Evolutionary conservation across 1,284 basidiomycete genomes (phyloP).

Genomic region (Ustilago loliicola): DNA sequence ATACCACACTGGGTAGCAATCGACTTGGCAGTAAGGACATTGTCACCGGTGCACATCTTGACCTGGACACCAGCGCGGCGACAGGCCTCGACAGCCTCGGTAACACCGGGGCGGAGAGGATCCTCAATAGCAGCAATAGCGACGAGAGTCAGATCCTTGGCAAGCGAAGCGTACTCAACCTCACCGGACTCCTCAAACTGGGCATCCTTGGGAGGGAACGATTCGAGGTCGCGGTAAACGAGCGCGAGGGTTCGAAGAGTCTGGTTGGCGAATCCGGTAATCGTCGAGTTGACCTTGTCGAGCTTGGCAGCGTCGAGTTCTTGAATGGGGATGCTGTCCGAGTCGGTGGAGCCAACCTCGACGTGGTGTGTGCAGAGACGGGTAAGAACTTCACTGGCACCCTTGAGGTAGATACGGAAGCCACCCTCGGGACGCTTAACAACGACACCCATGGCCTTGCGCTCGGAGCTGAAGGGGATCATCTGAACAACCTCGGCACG

Average conservation of each 20-base stretch:
- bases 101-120: constrained; percentile 89
- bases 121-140: constrained; percentile 95
- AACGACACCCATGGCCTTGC: constrained; percentile 96
- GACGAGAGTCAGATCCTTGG: constrained; percentile 83
- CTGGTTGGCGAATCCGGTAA: constrained; percentile 97
- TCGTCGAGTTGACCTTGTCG: constrained; percentile 87
- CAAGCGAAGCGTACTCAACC: constrained; percentile 81
- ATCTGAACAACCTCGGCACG: constrained; percentile 82
- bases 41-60: constrained; percentile 99
- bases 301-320: constrained; percentile 74
- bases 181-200: constrained; percentile 73
- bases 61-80: constrained; percentile 90
- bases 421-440: constrained; percentile 76
- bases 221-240: constrained; percentile 87
- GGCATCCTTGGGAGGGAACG: constrained; percentile 81
- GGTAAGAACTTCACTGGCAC: constrained; percentile 91
- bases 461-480: constrained; percentile 93
- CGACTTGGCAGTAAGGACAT: constrained; percentile 86
- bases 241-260: constrained; percentile 91
- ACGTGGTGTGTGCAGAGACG: constrained; percentile 82
- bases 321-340: constrained; percentile 61
- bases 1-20: constrained; percentile 97
- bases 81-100: constrained; percentile 87
- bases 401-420: constrained; percentile 87
- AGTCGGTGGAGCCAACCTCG: constrained; percentile 75